Percentiles rank a stretch among this genome's conserved stretches.
Conservation (phyloP, 108 stramenopile species). For the Cyclostephanos tholiformis region DNA sequence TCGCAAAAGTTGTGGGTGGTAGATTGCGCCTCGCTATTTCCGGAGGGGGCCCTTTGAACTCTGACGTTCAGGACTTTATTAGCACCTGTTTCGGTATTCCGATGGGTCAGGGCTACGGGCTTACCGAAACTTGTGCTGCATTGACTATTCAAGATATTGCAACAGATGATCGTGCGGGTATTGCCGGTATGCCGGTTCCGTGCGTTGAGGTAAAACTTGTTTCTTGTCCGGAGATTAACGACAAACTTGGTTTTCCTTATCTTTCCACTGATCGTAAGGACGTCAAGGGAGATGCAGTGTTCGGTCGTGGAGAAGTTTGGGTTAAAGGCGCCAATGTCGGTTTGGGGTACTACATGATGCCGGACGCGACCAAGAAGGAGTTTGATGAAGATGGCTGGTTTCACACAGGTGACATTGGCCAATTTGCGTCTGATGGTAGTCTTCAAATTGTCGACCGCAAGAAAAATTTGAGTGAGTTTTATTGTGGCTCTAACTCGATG, state of each 20-base stretch:
- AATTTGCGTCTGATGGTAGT: constrained; percentile 82
- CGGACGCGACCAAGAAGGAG: constrained; percentile 80
- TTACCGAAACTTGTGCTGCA: constrained; percentile 88
- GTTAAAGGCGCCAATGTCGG: constrained; percentile 71
- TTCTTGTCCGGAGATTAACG: constrained; percentile 80
- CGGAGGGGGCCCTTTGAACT: constrained; percentile 86
- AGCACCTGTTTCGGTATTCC: constrained; percentile 79
- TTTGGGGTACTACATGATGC: constrained; percentile 86
- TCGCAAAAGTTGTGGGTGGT: constrained; percentile 82
- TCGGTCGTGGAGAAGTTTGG: constrained; percentile 80
- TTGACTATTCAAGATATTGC: constrained; percentile 67
- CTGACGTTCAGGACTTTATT: constrained; percentile 85
- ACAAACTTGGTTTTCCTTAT: constrained; percentile 80
- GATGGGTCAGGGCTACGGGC: constrained; percentile 85
- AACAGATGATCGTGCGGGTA: constrained; percentile 66
- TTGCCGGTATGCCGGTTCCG: constrained; percentile 77
- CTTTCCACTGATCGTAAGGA: constrained; percentile 63
- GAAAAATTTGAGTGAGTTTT: constrained; percentile 77
- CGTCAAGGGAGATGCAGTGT: constrained; percentile 72
- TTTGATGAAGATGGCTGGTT: constrained; percentile 84
- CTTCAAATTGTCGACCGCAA: constrained; percentile 87
- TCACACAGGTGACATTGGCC: constrained; percentile 90
- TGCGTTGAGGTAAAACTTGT: constrained; percentile 77
- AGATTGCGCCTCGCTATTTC: constrained; percentile 74
- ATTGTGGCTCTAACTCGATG: not conserved